Percentiles rank a stretch among this genome's conserved stretches.
These are phyloP conservation scores for Diaporthe vaccinii DNA, from an alignment of 2,329 filamentous ascomycete genomes.

Conservation along the genomic window DNA sequence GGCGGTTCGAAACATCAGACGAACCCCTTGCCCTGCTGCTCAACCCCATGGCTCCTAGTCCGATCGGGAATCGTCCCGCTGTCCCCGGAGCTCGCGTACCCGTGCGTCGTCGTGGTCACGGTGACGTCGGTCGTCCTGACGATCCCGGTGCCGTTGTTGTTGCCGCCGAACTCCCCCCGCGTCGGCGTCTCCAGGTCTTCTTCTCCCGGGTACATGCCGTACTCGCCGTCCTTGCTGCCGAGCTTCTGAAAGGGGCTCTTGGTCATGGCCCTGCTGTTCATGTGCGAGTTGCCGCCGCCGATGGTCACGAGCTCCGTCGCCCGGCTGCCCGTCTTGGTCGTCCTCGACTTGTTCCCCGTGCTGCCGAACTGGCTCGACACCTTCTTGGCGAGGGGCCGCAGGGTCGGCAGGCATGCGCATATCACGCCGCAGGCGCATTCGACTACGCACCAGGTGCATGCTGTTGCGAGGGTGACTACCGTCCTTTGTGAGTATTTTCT, in stretches of 20 bases:
- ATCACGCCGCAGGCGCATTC: conserved; percentile 54
- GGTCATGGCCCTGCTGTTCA: conserved; percentile 23
- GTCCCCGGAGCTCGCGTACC: conserved; percentile 32
- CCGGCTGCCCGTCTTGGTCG: conserved; percentile 3
- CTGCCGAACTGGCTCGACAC: conserved; percentile 40
- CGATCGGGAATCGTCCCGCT: conserved; percentile 19
- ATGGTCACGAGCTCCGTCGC: conserved; percentile 39
- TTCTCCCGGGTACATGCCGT: conserved; percentile 12
- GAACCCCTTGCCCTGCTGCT: conserved; percentile 16
- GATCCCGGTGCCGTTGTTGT: background rate
- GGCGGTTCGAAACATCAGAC: conserved; percentile 5
- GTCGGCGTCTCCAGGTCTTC: conserved; percentile 13
- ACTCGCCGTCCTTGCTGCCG: conserved; percentile 32
- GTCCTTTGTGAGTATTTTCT: background rate
- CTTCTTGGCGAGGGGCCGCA: conserved; percentile 50
- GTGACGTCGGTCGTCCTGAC: conserved; percentile 26
- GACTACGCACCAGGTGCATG: conserved; percentile 51
- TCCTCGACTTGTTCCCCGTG: conserved; percentile 22
- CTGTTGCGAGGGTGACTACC: conserved; percentile 47
- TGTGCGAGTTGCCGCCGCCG: conserved; percentile 22
- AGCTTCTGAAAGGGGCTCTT: conserved; percentile 37
- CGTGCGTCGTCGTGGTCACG: background rate
- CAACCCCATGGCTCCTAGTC: conserved; percentile 12
- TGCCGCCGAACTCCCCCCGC: background rate
- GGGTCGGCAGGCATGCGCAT: conserved; percentile 57